Percentiles rank a stretch among this genome's conserved stretches.
Conservation (phyloP, 1,139 yeast species). For the Scheffersomyces segobiensis region DNA sequence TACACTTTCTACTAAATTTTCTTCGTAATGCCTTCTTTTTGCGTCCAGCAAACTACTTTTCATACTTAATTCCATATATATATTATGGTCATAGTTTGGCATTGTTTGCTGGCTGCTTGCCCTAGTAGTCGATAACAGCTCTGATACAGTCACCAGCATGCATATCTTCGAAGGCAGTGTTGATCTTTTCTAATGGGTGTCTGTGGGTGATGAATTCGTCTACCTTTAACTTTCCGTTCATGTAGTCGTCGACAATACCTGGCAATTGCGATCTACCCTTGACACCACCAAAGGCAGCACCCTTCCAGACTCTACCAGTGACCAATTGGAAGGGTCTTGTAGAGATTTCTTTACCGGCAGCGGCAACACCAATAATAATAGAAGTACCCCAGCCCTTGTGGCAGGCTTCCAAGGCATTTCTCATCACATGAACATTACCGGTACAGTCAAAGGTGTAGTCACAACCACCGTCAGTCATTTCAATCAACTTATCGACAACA, state of each 20-base stretch:
- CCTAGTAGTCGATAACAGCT: constrained; percentile 67
- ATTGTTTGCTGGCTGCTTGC: constrained; percentile 6
- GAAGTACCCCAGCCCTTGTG: constrained; percentile 99
- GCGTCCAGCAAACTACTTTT: constrained; percentile 3
- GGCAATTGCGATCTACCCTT: constrained; percentile 97
- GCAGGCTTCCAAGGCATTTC: constrained; percentile 93
- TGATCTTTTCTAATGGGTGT: constrained; percentile 74
- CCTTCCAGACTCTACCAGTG: constrained; percentile 98
- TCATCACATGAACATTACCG: constrained; percentile 93
- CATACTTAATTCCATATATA: not conserved
- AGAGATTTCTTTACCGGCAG: constrained; percentile 94
- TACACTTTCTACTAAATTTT: not conserved
- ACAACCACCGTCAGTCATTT: constrained; percentile 93
- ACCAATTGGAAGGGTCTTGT: constrained; percentile 99
- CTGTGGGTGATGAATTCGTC: constrained; percentile 95
- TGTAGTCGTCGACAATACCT: constrained; percentile 81
- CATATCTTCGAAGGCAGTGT: constrained; percentile 91
- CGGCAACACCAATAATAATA: constrained; percentile 94
- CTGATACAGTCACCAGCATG: constrained; percentile 92
- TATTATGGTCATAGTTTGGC: not conserved
- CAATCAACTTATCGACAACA: constrained; percentile 81
- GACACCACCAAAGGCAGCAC: constrained; percentile 98
- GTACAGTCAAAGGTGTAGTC: constrained; percentile 98
- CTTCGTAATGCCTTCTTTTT: not conserved
- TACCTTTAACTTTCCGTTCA: constrained; percentile 81